Conservation (phyloP, 2,329 filamentous ascomycete species). For the Ramularia endophylla region DNA sequence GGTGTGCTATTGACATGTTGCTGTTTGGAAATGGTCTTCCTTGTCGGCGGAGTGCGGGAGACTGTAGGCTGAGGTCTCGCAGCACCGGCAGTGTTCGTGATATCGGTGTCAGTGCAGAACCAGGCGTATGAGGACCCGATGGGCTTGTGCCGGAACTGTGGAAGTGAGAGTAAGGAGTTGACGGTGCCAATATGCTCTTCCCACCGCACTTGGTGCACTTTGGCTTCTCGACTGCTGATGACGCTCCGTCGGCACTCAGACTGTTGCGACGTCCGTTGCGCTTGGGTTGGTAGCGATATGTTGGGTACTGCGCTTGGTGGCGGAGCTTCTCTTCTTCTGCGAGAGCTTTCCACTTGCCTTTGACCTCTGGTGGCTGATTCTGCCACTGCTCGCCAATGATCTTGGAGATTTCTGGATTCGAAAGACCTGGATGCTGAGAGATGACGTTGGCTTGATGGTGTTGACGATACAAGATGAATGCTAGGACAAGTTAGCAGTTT, state of each 20-base stretch:
- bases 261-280: conserved; percentile 41
- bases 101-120: conserved; percentile 28
- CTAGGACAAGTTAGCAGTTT: conserved; percentile 47
- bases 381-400: conserved; percentile 95
- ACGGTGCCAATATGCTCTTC: conserved; percentile 57
- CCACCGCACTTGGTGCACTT: conserved; percentile 68
- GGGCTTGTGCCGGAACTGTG: conserved; percentile 22
- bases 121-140: conserved; percentile 27
- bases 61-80: conserved; percentile 31
- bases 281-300: conserved; percentile 89
- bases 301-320: conserved; percentile 84
- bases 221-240: conserved; percentile 35
- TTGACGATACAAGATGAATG: conserved; percentile 96
- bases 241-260: conserved; percentile 26
- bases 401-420: conserved; percentile 95
- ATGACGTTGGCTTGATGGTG: conserved; percentile 82
- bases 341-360: conserved; percentile 79
- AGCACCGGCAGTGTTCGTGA: conserved; percentile 32
- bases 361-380: conserved; percentile 64
- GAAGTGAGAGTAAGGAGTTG: conserved; percentile 45
- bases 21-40: conserved; percentile 23
- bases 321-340: conserved; percentile 90
- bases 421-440: conserved; percentile 74
- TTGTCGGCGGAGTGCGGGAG: conserved; percentile 26
- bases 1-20: conserved; percentile 28